Evolutionary conservation across 768 basidiomycete species (phyloP), one percentile per base, ranked within the genome.

Genomic region (Leucocoprinus leucothites): DNA sequence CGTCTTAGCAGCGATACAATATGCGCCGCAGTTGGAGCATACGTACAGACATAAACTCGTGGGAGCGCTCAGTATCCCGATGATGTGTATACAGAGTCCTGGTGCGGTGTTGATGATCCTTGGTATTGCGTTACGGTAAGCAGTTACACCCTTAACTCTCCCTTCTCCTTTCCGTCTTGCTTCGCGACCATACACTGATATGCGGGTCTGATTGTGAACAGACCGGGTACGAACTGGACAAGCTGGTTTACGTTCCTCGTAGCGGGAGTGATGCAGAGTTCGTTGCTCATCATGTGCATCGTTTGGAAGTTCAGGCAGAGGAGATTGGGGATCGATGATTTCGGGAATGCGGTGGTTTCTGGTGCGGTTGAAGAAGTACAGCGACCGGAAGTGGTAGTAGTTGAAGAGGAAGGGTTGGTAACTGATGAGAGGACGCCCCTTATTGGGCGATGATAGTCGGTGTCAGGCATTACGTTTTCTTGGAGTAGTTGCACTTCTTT

Each of bases 41-140:
- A 98, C 95, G 1, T 97, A 87, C 62, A 74, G 72, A 3, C 69
- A 80, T 26, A 88, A 85, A 64, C 80, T 96, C 11, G 94, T 98
- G 8, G 96, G 96, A 2, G 93, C 94, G 0, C 75, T 98, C 14
- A 94, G 92, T 64, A 90, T 99, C 54, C 88, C 89, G 1, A 98
- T 93, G 85, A 98, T 99, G 96, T 72, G 83, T 46, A 91, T 99
- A 14, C 96, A 98, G 70, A 92, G 84, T 11, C 94, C 94, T 2
- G 95, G 94, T 3, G 87, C 90, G 1, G 73, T 91, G 2, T 65
- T 91, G n/a, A 95, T 98, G 87, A 88, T 91, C 5, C 58, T 86
- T 3, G 90, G 86, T 59, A 90, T 94, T 54, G 89, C 87, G 6
- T 70, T 91, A 22, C 74, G 84, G 81, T 86, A 54, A 24, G 58